Conservation (phyloP, 78 protist genomes). For the Pelomyxa schiedti region DNA sequence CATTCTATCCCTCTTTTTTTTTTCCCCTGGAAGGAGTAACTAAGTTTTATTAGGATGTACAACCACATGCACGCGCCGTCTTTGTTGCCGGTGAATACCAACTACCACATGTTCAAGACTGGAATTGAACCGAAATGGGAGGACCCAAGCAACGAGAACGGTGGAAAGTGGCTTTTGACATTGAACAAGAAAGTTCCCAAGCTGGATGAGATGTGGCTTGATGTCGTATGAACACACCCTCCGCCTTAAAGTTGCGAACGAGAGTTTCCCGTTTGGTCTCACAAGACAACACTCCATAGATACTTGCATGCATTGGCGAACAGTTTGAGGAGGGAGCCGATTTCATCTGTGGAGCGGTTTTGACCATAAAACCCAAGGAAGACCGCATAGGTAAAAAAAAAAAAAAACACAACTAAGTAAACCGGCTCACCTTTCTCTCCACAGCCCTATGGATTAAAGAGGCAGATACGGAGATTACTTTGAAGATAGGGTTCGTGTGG, state of each 20-base stretch:
- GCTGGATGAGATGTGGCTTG: background rate
- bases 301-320: too few relatives aligned
- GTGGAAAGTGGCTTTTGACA: background rate
- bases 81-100: background rate
- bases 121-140: constrained; percentile 4
- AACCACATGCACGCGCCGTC: background rate
- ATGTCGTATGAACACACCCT: background rate
- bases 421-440: too few relatives aligned
- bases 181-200: background rate
- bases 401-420: background rate
- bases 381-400: background rate
- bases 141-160: background rate
- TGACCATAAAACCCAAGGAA: background rate
- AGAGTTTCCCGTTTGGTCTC: background rate
- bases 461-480: background rate
- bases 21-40: background rate
- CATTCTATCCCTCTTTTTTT: too few relatives aligned
- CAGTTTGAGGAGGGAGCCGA: background rate
- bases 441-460: too few relatives aligned
- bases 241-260: background rate
- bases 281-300: background rate
- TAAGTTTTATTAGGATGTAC: background rate
- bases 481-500: constrained; percentile 3
- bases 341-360: constrained; percentile 2
- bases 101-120: background rate